Conservation (phyloP, 352 stramenopile species). For the Peronospora destructor region DNA sequence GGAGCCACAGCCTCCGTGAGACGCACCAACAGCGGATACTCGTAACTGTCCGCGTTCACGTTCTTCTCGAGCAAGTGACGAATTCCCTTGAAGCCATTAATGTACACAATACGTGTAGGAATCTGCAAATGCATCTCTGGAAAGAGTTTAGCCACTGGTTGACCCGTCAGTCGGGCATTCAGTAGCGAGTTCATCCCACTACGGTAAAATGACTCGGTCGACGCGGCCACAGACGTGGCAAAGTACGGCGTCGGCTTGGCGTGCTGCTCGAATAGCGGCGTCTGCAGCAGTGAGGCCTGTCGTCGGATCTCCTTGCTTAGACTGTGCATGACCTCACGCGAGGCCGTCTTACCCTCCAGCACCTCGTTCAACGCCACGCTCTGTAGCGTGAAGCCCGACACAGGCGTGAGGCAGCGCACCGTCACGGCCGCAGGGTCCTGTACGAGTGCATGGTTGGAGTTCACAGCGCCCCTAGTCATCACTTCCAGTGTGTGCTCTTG, state of each 20-base stretch:
- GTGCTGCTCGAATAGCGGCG: slow-evolving; percentile 87
- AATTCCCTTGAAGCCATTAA: slow-evolving; percentile 91
- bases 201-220: slow-evolving; percentile 90
- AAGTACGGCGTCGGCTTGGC: slow-evolving; percentile 87
- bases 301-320: slow-evolving; percentile 85
- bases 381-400: slow-evolving; percentile 69
- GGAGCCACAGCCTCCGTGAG: slow-evolving; percentile 77
- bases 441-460: slow-evolving; percentile 75
- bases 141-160: slow-evolving; percentile 79
- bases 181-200: slow-evolving; percentile 89
- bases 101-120: slow-evolving; percentile 88
- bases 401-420: slow-evolving; percentile 72
- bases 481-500: slow-evolving; percentile 71
- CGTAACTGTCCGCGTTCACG: slow-evolving; percentile 76
- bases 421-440: slow-evolving; percentile 73
- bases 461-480: slow-evolving; percentile 48
- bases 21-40: slow-evolving; percentile 73
- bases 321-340: slow-evolving; percentile 80
- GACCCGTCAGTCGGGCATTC: slow-evolving; percentile 80
- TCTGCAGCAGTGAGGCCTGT: slow-evolving; percentile 79
- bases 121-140: slow-evolving; percentile 93
- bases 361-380: slow-evolving; percentile 63
- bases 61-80: slow-evolving; percentile 81
- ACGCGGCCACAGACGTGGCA: slow-evolving; percentile 86
- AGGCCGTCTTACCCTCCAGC: slow-evolving; percentile 64